Percentiles rank a stretch among this genome's conserved stretches.
Conservation (phyloP, 2,329 filamentous ascomycete species). For the Cladobotryum mycophilum region DNA sequence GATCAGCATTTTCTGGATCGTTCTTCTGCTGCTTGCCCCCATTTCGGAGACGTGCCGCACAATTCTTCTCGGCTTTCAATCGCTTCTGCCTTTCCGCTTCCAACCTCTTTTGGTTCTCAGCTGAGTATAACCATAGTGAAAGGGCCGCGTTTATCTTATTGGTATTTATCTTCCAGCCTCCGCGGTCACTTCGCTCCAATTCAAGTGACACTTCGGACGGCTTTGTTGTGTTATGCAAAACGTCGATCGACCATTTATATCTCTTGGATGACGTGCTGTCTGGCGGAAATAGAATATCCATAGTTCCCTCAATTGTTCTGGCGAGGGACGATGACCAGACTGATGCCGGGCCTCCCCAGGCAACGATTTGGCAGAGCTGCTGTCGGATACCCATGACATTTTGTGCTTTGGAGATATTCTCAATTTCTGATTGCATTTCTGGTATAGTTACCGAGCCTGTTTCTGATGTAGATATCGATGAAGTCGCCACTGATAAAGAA, state of each 20-base stretch:
- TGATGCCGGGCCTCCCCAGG: background rate
- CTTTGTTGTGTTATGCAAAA: background rate
- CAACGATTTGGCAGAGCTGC: accelerated
- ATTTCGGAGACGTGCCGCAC: too few species aligned
- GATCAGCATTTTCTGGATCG: background rate
- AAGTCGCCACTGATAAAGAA: too few species aligned
- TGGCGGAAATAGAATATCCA: background rate
- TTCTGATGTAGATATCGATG: too few species aligned
- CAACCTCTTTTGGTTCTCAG: constrained; percentile 9
- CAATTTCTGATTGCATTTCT: too few species aligned
- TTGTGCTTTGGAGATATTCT: background rate
- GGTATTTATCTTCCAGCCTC: constrained; percentile 16
- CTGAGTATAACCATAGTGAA: constrained; percentile 24
- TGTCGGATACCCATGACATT: background rate
- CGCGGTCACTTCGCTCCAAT: background rate
- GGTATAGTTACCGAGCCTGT: too few species aligned
- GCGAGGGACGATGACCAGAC: constrained; percentile 11
- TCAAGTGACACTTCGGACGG: constrained; percentile 6
- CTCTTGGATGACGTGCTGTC: too few species aligned
- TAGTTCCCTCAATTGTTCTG: constrained; percentile 15
- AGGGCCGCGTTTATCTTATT: constrained; percentile 22
- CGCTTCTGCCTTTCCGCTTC: too few species aligned
- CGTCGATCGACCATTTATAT: too few species aligned
- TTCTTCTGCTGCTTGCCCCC: background rate
- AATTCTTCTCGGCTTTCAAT: too few species aligned